Conservation (phyloP, 2,329 filamentous ascomycete species). For the Trichoderma harzianum region DNA sequence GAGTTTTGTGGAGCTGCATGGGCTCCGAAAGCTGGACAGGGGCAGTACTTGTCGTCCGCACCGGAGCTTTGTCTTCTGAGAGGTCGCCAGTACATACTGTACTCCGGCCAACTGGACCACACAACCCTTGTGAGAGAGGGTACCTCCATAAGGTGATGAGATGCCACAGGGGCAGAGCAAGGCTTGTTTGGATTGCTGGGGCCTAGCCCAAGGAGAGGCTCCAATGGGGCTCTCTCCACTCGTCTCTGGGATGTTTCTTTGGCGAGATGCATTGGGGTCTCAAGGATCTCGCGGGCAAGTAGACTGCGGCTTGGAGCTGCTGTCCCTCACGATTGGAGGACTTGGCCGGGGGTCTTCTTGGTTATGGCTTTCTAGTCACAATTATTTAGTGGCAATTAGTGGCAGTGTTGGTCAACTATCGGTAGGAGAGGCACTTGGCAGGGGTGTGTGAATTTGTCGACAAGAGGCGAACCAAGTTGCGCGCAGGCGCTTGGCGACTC, state of each 20-base stretch:
- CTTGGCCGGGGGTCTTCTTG: neutral
- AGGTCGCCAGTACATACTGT: slow-evolving; percentile 3
- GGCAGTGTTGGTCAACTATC: slow-evolving; percentile 9
- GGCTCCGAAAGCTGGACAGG: slow-evolving; percentile 14
- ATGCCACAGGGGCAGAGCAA: slow-evolving; percentile 11
- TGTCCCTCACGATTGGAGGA: slow-evolving; percentile 2
- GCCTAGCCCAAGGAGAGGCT: neutral
- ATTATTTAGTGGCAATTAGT: slow-evolving; percentile 17
- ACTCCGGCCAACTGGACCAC: slow-evolving; percentile 3
- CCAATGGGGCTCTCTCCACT: slow-evolving; percentile 8
- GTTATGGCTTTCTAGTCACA: neutral
- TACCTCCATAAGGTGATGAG: slow-evolving; percentile 13
- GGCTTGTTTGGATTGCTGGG: slow-evolving; percentile 10
- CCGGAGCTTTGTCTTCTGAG: neutral
- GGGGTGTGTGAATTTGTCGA: slow-evolving; percentile 5
- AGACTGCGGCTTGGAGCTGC: neutral
- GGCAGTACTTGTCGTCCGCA: slow-evolving; percentile 6
- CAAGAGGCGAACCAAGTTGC: neutral
- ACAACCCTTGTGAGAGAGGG: slow-evolving; percentile 4
- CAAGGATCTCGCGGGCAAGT: slow-evolving; percentile 10
- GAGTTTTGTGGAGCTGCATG: slow-evolving; percentile 11
- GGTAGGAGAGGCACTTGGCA: neutral
- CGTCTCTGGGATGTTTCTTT: neutral
- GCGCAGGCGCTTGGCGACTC: neutral
- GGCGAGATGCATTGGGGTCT: slow-evolving; percentile 11